Base-by-base conservation (phyloP, 805 yeast species). In the Kuraishia cidri region DNA sequence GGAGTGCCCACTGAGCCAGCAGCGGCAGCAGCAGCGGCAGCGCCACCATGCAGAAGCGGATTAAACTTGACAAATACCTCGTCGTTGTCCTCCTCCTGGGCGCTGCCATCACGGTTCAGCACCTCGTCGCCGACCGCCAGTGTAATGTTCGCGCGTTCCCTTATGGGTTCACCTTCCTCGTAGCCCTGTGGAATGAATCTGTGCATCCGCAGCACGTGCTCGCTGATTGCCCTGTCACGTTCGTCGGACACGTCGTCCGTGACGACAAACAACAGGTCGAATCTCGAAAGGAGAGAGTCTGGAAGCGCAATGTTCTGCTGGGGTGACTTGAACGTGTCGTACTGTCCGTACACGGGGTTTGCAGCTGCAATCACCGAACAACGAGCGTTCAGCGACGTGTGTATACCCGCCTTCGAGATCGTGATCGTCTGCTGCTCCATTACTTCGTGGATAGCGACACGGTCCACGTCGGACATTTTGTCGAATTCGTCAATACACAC, bases 401-500 rank as follows among this genome's bases (percentile, higher is more conserved):
- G 97, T 48, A 90, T 90, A 42, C 98, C 98, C 4, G 97, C 98
- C 56, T 90, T 90, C 33, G 97, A 95, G 50, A 90, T 88, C 2
- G 97, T 88, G 19, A 90, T 96, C 0, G 98, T 92, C 58, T 92
- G 98, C 62, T 92, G 98, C 64, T 92, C 98, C 98, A 92, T 92
- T 31, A 92, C 98, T 70, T 92, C 98, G 60, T 92, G 98, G 50
- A 92, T 92, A 2, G 97, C 97, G 33, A 92, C 97, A 53, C 98
- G 73, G 62, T 92, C 98, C 18, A 78, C 75, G 56, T 92, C 98
- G 40, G 84, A 79, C 98, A 92, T 92, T 60, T 92, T 92, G 62
- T 90, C 98, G 52, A 92, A 92, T 66, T 92, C 98, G 67, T 92
- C 98, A 48, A 92, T 94, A 72, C 98, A 92, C 26, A 92, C 97